Evolutionary conservation across 1,284 basidiomycete genomes (phyloP).

Genomic region (Irpex rosettiformis): DNA sequence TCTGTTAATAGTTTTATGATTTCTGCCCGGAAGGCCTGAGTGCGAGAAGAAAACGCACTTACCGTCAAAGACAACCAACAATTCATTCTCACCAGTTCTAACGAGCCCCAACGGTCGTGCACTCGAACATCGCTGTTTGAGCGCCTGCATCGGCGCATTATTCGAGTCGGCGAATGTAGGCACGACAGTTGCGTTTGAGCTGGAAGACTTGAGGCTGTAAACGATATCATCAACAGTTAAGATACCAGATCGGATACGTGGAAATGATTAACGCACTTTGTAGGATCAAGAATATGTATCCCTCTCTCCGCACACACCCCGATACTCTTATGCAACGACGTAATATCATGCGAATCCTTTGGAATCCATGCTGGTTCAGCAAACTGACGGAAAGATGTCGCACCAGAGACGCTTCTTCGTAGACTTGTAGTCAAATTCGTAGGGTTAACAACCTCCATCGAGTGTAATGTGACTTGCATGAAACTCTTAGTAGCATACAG

Average conservation of each 20-base stretch:
- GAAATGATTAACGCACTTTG: slow-evolving; percentile 44
- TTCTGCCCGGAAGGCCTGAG: background rate
- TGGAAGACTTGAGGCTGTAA: slow-evolving; percentile 33
- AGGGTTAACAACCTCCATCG: slow-evolving; percentile 37
- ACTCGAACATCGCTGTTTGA: slow-evolving; percentile 58
- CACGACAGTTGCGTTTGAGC: slow-evolving; percentile 43
- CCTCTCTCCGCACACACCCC: slow-evolving; percentile 62
- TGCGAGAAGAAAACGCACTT: slow-evolving; percentile 22
- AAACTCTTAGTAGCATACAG: slow-evolving; percentile 64
- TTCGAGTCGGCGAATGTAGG: slow-evolving; percentile 57
- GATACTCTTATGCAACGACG: slow-evolving; percentile 55
- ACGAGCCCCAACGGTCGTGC: slow-evolving; percentile 68
- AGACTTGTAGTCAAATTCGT: slow-evolving; percentile 29
- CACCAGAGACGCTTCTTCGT: slow-evolving; percentile 25
- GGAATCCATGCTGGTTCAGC: slow-evolving; percentile 69
- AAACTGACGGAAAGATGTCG: slow-evolving; percentile 50
- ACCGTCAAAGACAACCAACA: slow-evolving; percentile 74
- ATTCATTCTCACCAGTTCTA: slow-evolving; percentile 49
- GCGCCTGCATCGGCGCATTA: slow-evolving; percentile 37
- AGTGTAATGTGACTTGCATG: slow-evolving; percentile 51
- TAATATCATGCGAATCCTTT: slow-evolving; percentile 59
- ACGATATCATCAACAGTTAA: slow-evolving; percentile 6
- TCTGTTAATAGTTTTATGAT: slow-evolving; percentile 28
- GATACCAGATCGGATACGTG: background rate
- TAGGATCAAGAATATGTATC: slow-evolving; percentile 62